Evolutionary conservation across 257 asterid species (phyloP).

Genomic region (Penstemon newberryi): DNA sequence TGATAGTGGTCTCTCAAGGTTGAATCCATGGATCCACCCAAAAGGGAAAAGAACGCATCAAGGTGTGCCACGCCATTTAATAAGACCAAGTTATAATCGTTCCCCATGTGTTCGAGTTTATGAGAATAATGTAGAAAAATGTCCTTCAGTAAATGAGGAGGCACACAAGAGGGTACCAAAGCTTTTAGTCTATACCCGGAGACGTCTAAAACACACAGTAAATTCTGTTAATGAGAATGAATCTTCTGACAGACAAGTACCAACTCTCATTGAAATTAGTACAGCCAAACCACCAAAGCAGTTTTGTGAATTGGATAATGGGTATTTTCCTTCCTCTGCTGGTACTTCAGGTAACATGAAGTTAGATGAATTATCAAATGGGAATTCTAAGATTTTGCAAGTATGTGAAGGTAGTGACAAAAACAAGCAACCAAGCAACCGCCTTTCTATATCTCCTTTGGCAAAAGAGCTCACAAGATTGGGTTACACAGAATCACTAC

Average conservation of each 20-base stretch:
- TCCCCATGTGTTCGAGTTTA: constrained; percentile 20
- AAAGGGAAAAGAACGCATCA: constrained; percentile 54
- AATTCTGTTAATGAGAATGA: constrained; percentile 28
- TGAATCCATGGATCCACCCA: constrained; percentile 48
- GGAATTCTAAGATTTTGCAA: constrained; percentile 30
- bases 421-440: constrained; percentile 28
- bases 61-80: constrained; percentile 25
- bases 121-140: constrained; percentile 34
- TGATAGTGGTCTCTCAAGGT: constrained; percentile 26
- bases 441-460: constrained; percentile 49
- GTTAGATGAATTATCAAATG: constrained; percentile 30
- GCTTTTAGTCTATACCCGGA: constrained; percentile 38
- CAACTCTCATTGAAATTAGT: constrained; percentile 24
- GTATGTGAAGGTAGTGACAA: constrained; percentile 32
- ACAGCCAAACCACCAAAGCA: constrained; percentile 33
- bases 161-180: constrained; percentile 30
- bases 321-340: constrained; percentile 26
- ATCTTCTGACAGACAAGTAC: constrained; percentile 24
- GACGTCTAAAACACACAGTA: constrained; percentile 31
- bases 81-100: constrained; percentile 34
- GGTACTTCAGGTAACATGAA: constrained; percentile 26
- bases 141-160: constrained; percentile 31
- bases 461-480: constrained; percentile 66
- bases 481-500: constrained; percentile 50
- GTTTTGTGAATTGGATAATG: constrained; percentile 29